Conservation (phyloP, 75 land plant genomes). For the Larix kaempferi region DNA sequence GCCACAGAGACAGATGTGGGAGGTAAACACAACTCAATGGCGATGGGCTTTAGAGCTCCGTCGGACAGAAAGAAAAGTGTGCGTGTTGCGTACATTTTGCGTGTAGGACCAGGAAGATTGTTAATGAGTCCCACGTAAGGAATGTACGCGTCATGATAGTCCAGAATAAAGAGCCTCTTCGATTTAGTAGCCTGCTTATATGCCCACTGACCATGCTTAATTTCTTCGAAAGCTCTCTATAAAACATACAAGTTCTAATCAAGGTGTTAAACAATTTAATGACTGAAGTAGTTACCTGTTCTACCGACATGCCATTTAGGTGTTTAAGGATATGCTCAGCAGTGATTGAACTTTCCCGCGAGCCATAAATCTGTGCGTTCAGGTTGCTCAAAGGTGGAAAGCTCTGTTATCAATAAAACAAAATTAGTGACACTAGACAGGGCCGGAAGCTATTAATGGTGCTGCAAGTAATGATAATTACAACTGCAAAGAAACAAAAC, state of each 20-base stretch:
- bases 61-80: constrained; percentile 58
- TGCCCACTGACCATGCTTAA: too few species aligned
- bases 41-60: constrained; percentile 52
- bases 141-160: constrained; percentile 63
- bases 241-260: too few species aligned
- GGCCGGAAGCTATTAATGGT: too few species aligned
- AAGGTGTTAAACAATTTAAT: too few species aligned
- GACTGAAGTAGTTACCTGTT: constrained; percentile 12
- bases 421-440: too few species aligned
- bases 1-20: constrained; percentile 21
- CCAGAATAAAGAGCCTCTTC: constrained; percentile 61
- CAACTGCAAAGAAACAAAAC: too few species aligned
- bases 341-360: constrained; percentile 6
- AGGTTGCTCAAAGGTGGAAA: constrained; percentile 11
- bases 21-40: constrained; percentile 74
- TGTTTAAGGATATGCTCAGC: constrained; percentile 12
- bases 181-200: constrained; percentile 49
- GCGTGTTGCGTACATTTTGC: constrained; percentile 61
- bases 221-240: too few species aligned
- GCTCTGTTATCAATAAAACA: neutral
- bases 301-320: constrained; percentile 19
- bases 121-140: constrained; percentile 64
- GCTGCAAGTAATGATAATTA: too few species aligned
- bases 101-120: constrained; percentile 27
- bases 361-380: constrained; percentile 11